Percentiles rank a stretch among this genome's conserved stretches.
Evolutionary conservation across 306 rosid genomes (phyloP).

Genomic region (Sophora flavescens): DNA sequence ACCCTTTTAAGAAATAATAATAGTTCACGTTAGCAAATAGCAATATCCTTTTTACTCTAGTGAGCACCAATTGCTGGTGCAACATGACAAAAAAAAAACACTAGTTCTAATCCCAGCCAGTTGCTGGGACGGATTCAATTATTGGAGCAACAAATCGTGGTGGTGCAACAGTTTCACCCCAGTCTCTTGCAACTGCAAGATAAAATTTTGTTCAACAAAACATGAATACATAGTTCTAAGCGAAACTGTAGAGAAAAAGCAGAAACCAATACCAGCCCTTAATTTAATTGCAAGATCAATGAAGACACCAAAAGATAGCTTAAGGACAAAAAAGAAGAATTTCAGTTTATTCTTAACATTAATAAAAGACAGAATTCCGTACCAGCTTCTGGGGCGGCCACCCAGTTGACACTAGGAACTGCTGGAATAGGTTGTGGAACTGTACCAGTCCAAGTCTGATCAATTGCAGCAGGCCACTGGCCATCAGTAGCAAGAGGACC

Average conservation of each 20-base stretch:
- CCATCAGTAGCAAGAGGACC: too few relatives aligned
- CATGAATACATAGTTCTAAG: too few relatives aligned
- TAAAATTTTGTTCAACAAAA: too few relatives aligned
- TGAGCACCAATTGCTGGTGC: background rate
- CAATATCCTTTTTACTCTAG: too few relatives aligned
- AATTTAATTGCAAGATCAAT: background rate
- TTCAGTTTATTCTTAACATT: too few relatives aligned
- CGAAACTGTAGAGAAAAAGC: too few relatives aligned
- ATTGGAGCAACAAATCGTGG: constrained; percentile 31
- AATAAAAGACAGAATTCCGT: background rate
- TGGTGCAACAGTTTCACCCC: constrained; percentile 54
- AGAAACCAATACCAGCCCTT: too few relatives aligned
- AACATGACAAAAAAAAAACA: constrained; percentile 21
- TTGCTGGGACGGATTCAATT: constrained; percentile 40
- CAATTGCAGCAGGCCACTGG: too few relatives aligned
- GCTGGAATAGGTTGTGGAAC: constrained; percentile 55
- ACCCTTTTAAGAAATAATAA: too few relatives aligned
- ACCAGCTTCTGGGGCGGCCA: constrained; percentile 49
- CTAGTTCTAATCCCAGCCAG: constrained; percentile 51
- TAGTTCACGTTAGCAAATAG: too few relatives aligned
- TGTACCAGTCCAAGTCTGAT: too few relatives aligned
- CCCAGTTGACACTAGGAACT: constrained; percentile 51
- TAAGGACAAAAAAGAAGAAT: background rate
- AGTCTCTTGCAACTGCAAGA: constrained; percentile 34
- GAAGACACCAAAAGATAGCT: background rate